phyloP scores from a whole-genome alignment of 2,329 filamentous ascomycete species.

The Neoarthrinium moseri region DNA sequence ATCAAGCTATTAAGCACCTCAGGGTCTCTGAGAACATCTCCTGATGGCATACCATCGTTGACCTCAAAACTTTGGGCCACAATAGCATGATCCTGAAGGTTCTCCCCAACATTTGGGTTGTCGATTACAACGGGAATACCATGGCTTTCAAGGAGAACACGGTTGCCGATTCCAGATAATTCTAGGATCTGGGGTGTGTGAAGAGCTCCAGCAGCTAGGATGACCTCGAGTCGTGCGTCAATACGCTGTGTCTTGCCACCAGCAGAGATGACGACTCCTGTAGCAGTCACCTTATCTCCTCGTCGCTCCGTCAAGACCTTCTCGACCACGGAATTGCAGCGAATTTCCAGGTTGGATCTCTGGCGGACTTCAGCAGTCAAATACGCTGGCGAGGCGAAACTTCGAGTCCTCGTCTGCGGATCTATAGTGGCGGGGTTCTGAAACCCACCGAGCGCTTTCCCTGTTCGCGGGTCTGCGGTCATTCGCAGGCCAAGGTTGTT shows the following conservation, averaged over 20 bases:
- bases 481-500: conserved; percentile 29
- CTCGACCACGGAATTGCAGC: conserved; percentile 31
- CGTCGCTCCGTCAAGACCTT: conserved; percentile 28
- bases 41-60: conserved; percentile 34
- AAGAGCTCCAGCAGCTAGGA: conserved; percentile 39
- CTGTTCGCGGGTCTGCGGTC: conserved; percentile 30
- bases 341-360: conserved; percentile 32
- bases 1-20: conserved; percentile 28
- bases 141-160: conserved; percentile 36
- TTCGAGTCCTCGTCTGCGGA: conserved; percentile 27
- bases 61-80: conserved; percentile 38
- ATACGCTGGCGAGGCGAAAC: conserved; percentile 32
- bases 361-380: conserved; percentile 29
- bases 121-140: conserved; percentile 37
- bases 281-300: conserved; percentile 25
- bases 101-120: conserved; percentile 42
- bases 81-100: conserved; percentile 44
- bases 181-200: conserved; percentile 34
- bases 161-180: conserved; percentile 36
- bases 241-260: conserved; percentile 12
- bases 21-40: conserved; percentile 34
- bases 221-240: conserved; percentile 30
- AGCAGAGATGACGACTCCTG: conserved; percentile 30
- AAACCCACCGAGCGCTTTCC: conserved; percentile 29
- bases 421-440: conserved; percentile 32